These are phyloP conservation scores for Dimargaris xerosporica DNA, from an alignment of 192 early-diverging fungal species.

Conservation along the genomic window DNA sequence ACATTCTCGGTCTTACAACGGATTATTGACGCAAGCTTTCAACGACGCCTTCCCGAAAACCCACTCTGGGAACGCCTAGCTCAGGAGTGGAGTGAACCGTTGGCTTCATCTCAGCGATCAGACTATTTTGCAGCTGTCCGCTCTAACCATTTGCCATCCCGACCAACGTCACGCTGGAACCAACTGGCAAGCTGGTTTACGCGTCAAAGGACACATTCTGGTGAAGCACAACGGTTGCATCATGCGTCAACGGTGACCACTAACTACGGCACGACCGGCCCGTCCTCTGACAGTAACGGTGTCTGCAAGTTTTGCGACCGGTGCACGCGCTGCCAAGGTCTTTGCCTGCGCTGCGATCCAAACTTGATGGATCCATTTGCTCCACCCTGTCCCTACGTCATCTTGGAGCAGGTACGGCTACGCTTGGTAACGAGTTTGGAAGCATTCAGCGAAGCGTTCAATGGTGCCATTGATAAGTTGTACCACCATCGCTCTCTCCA, in stretches of 20 bases:
- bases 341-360: too few relatives aligned
- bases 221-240: too few relatives aligned
- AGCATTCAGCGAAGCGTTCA: not conserved
- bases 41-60: slow-evolving; percentile 7
- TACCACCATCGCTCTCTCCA: not conserved
- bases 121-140: too few relatives aligned
- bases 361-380: too few relatives aligned
- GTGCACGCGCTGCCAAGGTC: not conserved
- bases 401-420: not conserved
- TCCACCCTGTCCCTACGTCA: not conserved
- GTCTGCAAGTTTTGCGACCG: not conserved
- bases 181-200: too few relatives aligned
- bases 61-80: slow-evolving; percentile 6
- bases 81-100: not conserved
- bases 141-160: too few relatives aligned
- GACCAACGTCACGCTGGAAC: too few relatives aligned
- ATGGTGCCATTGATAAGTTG: not conserved
- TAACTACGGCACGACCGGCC: too few relatives aligned
- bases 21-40: slow-evolving; percentile 21
- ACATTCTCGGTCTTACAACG: slow-evolving; percentile 19
- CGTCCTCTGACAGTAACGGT: too few relatives aligned
- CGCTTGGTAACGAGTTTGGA: not conserved
- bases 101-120: not conserved
- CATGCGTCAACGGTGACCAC: too few relatives aligned
- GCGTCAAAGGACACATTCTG: too few relatives aligned